Base-by-base conservation (phyloP, 305 asterid species). In the Fraxinus albicans region DNA sequence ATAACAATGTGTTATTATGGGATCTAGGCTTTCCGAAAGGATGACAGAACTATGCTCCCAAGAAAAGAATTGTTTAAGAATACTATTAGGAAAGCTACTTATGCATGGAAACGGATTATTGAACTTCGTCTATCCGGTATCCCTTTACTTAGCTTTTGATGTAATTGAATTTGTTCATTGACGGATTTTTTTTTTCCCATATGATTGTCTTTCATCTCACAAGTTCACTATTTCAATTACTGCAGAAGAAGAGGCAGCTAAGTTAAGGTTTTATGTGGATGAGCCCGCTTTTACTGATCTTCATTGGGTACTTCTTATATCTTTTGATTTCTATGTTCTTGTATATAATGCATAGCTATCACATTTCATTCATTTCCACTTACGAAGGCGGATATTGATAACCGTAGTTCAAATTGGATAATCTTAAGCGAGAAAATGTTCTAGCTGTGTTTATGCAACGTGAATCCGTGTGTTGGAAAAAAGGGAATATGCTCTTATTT, bases 251-350 rank as follows among this genome's bases (percentile, higher is more conserved):
- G 99, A 97, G 89, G 99, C 98, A 73, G 76, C 91, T 75, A 86
- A 63, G 78, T 86, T 94, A 44, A 90, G 99, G 83, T 90, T 93
- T 84, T 97, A 69, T 72, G 86, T 97, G 76, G 99, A 97, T 84
- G 98, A 97, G 84, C 94, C 97, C 53, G 98, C 99, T 73, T 97
- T 88, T 83, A 93, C 98, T 75, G 99, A 97, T 88, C 99, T 97
- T 90, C 99, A 97, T 82, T 96, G 99, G 99, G 99, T 96, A 89
- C 53, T 70, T 85, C 67, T 50, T 81, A 50, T 65, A n/a, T 8
- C n/a, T 69, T 78, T 40, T 9, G 3, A 10, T 47, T 6, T 19
- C 53, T 35, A 25, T 80, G 19, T 63, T 47, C 40, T 81, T 44
- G 44, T 34, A 75, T 27, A 6, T 78, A 31, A 67, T 40, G 10